Evolutionary conservation across 202 grass and related monocot species (phyloP), one percentile per base, ranked within the genome.

Genomic region (Thinopyrum obtusiflorum): DNA sequence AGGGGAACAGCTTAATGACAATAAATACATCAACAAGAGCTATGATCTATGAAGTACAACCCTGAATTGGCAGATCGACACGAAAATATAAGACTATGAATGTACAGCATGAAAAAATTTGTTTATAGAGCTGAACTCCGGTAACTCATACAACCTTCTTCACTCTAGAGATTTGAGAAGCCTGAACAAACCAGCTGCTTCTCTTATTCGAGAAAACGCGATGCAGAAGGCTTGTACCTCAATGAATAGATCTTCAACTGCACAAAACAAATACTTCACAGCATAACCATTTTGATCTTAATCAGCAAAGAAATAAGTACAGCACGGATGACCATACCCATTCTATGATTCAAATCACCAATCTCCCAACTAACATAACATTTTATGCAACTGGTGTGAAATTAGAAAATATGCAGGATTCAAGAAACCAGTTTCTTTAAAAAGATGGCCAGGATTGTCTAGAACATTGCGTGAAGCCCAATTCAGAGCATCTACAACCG

Each of bases 201-300:
- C 97, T 81, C 93, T 98, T 83, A 98, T 96, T 26, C 93, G 86
- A 1, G 91, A 96, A 61, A 96, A 98, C 23, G 91, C 92, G 15
- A 98, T 96, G 88, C 97, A 98, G 82, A 98, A 98, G 8, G 96
- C 96, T 66, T 98, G 96, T 79, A 98, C 96, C 89, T 98, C 93
- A 2, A 95, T 88, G 78, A 98, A 87, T 9, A 98, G 88, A 92
- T 98, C 96, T 87, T 92, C 88, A 46, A 95, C 96, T 98, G 88
- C 88, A 84, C 24, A 91, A 79, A 85, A 76, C 18, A 33, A 75
- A 80, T 3, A 72, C 4, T 86, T 55, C 59, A 66, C 1, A 40
- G 12, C 8, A 75, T 39, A n/a, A 23, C 18, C 15, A 12, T 83
- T 75, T 75, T 35, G 15, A 64, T 59, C 42, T 80, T 29, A 79